Percentiles rank a stretch among this genome's conserved stretches.
Evolutionary conservation across 2,329 filamentous ascomycete genomes (phyloP).

Genomic region (Talaromyces sp.): DNA sequence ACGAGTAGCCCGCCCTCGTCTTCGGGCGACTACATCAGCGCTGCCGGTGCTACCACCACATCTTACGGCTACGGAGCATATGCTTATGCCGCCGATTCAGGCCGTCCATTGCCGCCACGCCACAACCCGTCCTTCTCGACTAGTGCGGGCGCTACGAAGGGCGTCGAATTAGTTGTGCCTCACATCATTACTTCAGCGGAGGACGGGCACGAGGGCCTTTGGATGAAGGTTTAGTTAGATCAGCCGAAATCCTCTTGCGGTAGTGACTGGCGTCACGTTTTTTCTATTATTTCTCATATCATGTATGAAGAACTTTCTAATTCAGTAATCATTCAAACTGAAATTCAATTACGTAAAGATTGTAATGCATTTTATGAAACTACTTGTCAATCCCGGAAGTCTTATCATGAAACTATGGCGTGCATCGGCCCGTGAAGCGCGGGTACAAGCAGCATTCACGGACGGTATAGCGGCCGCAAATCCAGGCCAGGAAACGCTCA

Average conservation of each 20-base stretch:
- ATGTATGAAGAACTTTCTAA: not conserved
- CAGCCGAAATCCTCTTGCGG: not conserved
- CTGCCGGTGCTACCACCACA: not conserved
- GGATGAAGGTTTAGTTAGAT: not conserved
- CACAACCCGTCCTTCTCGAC: conserved; percentile 40
- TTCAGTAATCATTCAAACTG: not conserved
- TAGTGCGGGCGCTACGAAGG: conserved; percentile 30
- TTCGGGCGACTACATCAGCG: conserved; percentile 28
- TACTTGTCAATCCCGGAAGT: not conserved
- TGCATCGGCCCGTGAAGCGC: conserved; percentile 51
- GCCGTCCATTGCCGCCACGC: conserved; percentile 39
- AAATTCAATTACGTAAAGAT: not conserved
- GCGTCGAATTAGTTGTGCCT: conserved; percentile 41
- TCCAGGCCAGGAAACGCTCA: conserved; percentile 72
- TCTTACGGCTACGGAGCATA: conserved; percentile 4
- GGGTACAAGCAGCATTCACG: conserved; percentile 56
- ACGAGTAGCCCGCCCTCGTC: conserved; percentile 28
- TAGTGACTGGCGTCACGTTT: not conserved
- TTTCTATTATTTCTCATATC: not conserved
- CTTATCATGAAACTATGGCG: conserved; percentile 34
- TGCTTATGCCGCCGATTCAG: not conserved
- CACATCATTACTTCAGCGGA: conserved; percentile 26
- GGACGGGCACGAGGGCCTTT: not conserved
- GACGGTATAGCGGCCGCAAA: conserved; percentile 65
- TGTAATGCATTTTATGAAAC: not conserved